phyloP scores from a whole-genome alignment of 495 filamentous ascomycete genomes.

The Aeminium ludgeri region DNA sequence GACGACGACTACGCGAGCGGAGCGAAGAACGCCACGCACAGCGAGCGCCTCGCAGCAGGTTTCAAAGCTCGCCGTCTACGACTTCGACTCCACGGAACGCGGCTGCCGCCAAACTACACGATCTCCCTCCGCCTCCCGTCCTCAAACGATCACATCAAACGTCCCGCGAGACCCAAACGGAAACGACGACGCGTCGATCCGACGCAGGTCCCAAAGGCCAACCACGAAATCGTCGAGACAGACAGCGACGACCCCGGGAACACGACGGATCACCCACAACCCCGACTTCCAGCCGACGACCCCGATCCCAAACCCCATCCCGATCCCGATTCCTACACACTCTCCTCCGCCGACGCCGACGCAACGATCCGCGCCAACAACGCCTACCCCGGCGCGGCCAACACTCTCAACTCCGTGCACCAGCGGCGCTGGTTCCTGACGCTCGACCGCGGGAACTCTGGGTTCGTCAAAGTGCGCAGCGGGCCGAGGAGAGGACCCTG shows the following conservation, averaged over 20 bases:
- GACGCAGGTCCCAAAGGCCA: background rate
- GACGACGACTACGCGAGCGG: constrained; percentile 8
- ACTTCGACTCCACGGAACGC: constrained; percentile 40
- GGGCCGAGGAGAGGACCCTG: constrained; percentile 15
- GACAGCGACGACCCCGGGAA: constrained; percentile 1
- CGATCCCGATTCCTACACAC: constrained; percentile 2
- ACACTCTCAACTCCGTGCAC: constrained; percentile 46
- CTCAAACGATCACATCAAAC: constrained; percentile 24
- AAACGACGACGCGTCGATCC: constrained; percentile 16
- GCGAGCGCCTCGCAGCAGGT: constrained; percentile 34
- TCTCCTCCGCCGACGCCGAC: constrained; percentile 23
- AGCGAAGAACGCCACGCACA: constrained; percentile 23
- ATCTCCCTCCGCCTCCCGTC: constrained; percentile 39
- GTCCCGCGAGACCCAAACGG: constrained; percentile 3
- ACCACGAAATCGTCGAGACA: background rate
- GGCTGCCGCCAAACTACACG: constrained; percentile 41
- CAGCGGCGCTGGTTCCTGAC: constrained; percentile 46
- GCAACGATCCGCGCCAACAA: constrained; percentile 41
- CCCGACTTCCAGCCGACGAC: background rate
- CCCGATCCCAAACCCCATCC: background rate
- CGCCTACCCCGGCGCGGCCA: constrained; percentile 44
- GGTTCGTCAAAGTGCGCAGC: constrained; percentile 28
- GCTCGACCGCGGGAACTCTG: constrained; percentile 37
- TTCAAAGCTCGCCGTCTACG: constrained; percentile 45
- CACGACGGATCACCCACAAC: background rate